Percentiles rank a stretch among this genome's conserved stretches.
These are phyloP conservation scores for Ambrosiella cleistominuta DNA, from an alignment of 2,329 filamentous ascomycete species.

Conservation along the genomic window DNA sequence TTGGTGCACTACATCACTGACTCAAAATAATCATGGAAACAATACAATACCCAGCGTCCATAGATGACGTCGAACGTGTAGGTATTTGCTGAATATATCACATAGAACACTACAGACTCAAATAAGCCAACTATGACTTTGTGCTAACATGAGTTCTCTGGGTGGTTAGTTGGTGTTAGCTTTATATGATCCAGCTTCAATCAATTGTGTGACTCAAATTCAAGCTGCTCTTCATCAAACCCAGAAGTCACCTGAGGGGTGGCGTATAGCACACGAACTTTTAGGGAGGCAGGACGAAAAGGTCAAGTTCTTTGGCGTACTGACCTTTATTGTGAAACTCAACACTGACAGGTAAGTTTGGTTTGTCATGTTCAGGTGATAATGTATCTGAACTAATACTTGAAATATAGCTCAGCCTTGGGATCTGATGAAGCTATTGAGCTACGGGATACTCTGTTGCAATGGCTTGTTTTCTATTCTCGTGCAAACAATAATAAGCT, in stretches of 20 bases:
- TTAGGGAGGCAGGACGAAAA: slow-evolving; percentile 52
- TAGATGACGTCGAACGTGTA: slow-evolving; percentile 13
- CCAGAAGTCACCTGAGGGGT: slow-evolving; percentile 65
- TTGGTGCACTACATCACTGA: too few relatives aligned
- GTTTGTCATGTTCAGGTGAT: neutral
- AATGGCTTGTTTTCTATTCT: slow-evolving; percentile 42
- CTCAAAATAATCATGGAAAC: slow-evolving; percentile 4
- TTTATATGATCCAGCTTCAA: slow-evolving; percentile 34
- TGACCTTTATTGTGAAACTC: slow-evolving; percentile 86
- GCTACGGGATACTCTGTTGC: slow-evolving; percentile 42
- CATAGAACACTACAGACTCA: too few relatives aligned
- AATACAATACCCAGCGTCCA: slow-evolving; percentile 2
- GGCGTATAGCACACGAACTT: slow-evolving; percentile 67
- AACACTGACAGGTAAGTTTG: slow-evolving; percentile 68
- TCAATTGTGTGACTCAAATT: slow-evolving; percentile 30
- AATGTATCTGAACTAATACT: too few relatives aligned
- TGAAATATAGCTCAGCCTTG: slow-evolving; percentile 27
- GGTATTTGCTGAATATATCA: neutral
- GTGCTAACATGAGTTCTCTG: neutral
- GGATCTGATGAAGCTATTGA: slow-evolving; percentile 38
- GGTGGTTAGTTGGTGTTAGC: slow-evolving; percentile 28
- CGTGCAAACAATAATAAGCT: slow-evolving; percentile 35
- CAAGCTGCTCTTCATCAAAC: slow-evolving; percentile 63
- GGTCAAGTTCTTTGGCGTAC: slow-evolving; percentile 77
- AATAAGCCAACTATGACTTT: too few relatives aligned